Percentiles rank a stretch among this genome's conserved stretches.
Conservation (phyloP, 148 eudicot species). For the Rhododendron griersonianum region DNA sequence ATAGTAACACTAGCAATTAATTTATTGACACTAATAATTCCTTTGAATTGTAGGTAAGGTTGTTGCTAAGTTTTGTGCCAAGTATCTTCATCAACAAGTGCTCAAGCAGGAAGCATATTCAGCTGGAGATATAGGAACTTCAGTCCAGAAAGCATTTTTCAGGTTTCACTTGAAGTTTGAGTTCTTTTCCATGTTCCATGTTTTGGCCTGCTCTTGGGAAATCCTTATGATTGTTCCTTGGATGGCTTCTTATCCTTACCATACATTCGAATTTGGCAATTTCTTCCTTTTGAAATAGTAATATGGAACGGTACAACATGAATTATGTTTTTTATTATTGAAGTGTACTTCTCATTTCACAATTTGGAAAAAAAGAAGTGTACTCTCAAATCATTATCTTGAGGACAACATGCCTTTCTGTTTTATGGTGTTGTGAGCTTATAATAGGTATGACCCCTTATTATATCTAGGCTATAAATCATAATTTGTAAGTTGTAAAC, state of each 20-base stretch:
- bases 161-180: slow-evolving; percentile 37
- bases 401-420: too few species aligned
- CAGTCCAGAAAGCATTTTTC: slow-evolving; percentile 83
- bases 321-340: neutral
- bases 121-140: slow-evolving; percentile 76
- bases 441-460: neutral
- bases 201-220: neutral
- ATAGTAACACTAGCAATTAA: neutral
- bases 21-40: slow-evolving; percentile 1
- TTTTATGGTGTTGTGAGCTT: neutral
- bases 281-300: neutral
- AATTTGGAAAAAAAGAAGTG: neutral
- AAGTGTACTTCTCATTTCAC: neutral
- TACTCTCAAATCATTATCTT: neutral
- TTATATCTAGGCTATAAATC: neutral
- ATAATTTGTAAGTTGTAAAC: neutral
- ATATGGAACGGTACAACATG: neutral
- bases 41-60: slow-evolving; percentile 66
- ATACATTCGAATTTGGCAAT: neutral
- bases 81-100: slow-evolving; percentile 93
- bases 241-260: neutral
- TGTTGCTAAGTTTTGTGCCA: slow-evolving; percentile 98
- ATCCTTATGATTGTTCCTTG: neutral
- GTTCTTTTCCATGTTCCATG: neutral
- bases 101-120: slow-evolving; percentile 78